These are phyloP conservation scores for Fusarium vanettenii DNA, from an alignment of 2,329 filamentous ascomycete species.

Conservation along the genomic window DNA sequence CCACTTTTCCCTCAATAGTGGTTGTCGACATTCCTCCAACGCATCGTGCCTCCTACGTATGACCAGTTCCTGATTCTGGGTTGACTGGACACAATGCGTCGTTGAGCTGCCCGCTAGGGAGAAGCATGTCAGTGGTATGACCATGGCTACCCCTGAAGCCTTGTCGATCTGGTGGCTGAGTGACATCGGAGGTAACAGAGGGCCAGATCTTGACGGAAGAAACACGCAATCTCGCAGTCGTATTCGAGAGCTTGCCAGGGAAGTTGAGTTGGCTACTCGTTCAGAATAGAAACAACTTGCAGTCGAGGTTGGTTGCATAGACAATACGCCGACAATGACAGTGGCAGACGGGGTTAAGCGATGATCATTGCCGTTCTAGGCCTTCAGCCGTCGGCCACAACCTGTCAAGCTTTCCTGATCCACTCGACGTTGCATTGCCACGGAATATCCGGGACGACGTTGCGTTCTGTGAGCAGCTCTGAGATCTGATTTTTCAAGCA, in stretches of 20 bases:
- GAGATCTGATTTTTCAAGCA: conserved; percentile 33
- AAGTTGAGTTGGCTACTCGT: neutral
- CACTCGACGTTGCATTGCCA: conserved; percentile 38
- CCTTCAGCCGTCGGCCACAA: conserved; percentile 1
- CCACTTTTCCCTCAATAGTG: conserved; percentile 24
- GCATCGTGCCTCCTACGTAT: neutral
- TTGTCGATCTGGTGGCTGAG: conserved; percentile 35
- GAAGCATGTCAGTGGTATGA: neutral
- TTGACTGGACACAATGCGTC: conserved; percentile 2
- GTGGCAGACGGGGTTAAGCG: neutral
- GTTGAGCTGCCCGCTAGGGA: neutral
- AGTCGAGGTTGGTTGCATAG: neutral
- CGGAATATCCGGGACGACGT: conserved; percentile 10
- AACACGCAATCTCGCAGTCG: conserved; percentile 6
- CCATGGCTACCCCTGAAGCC: conserved; percentile 17
- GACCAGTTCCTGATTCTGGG: neutral
- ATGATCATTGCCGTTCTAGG: conserved; percentile 18
- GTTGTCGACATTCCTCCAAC: conserved; percentile 14
- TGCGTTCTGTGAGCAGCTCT: neutral
- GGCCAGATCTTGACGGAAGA: conserved; percentile 11
- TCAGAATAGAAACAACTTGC: conserved; percentile 25
- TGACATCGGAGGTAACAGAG: conserved; percentile 20
- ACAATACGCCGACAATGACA: neutral
- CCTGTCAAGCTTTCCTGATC: conserved; percentile 24
- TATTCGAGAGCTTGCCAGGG: conserved; percentile 12